Conservation (phyloP, 1,284 basidiomycete species). For the Pseudozyma flocculosa region DNA sequence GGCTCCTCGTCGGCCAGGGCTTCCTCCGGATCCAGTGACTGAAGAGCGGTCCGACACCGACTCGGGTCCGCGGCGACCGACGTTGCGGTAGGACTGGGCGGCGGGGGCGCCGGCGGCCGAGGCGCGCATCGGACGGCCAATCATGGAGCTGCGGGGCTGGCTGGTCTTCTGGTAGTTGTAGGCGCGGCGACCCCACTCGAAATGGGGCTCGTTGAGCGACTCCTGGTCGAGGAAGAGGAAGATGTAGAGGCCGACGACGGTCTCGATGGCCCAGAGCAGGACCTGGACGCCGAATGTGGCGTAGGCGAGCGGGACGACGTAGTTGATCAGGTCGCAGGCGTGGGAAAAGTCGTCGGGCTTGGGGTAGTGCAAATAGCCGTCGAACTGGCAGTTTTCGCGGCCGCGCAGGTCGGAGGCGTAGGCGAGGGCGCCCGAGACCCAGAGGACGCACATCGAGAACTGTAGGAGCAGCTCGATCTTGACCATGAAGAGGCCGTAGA, state of each 20-base stretch:
- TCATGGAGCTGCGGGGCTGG: slow-evolving; percentile 9
- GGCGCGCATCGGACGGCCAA: slow-evolving; percentile 1
- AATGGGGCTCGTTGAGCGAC: slow-evolving; percentile 62
- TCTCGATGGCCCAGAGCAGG: slow-evolving; percentile 48
- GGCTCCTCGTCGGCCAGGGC: slow-evolving; percentile 29
- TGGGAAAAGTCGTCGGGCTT: slow-evolving; percentile 57
- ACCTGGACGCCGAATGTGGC: slow-evolving; percentile 58
- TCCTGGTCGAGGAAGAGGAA: slow-evolving; percentile 59
- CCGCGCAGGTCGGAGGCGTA: slow-evolving; percentile 57
- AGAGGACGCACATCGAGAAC: slow-evolving; percentile 56
- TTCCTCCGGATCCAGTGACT: slow-evolving; percentile 9
- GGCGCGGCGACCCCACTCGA: slow-evolving; percentile 53
- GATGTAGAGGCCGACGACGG: slow-evolving; percentile 50
- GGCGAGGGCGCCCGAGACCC: slow-evolving; percentile 58
- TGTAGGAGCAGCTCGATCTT: slow-evolving; percentile 56
- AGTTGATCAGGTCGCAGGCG: slow-evolving; percentile 58
- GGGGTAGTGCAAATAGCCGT: slow-evolving; percentile 59
- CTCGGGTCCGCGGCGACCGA: slow-evolving; percentile 7
- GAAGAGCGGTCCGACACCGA: background rate
- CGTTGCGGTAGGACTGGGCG: slow-evolving; percentile 9
- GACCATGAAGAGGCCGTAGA: slow-evolving; percentile 54
- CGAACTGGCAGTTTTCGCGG: slow-evolving; percentile 57
- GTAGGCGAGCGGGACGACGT: slow-evolving; percentile 55
- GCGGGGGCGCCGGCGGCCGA: slow-evolving; percentile 1
- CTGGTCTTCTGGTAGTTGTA: slow-evolving; percentile 49